Conservation (phyloP, 306 rosid genomes). For the Elaeagnus macrophylla region DNA sequence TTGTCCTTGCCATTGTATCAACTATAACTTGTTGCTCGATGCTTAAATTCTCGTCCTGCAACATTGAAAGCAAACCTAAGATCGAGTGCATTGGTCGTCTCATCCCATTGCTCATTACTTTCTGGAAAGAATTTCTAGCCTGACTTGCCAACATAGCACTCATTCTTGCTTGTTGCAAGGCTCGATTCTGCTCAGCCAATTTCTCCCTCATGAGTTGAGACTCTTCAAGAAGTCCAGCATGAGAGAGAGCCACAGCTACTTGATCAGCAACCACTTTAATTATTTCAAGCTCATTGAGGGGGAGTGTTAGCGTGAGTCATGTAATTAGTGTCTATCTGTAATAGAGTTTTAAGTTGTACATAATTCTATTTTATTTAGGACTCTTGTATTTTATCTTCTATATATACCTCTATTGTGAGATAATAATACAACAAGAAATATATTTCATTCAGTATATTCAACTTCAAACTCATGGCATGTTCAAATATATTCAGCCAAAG, state of each 20-base stretch:
- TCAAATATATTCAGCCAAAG: too few species aligned
- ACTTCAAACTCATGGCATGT: too few species aligned
- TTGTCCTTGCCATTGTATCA: conserved; percentile 78
- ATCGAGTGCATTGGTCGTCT: conserved; percentile 98
- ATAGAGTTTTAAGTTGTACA: too few species aligned
- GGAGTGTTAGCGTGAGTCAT: too few species aligned
- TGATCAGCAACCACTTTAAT: conserved; percentile 98
- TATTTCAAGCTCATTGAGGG: conserved; percentile 89
- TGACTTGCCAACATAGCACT: conserved; percentile 99
- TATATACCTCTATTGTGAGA: too few species aligned
- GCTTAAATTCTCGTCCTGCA: conserved; percentile 62
- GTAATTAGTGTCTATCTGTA: too few species aligned
- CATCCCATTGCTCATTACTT: conserved; percentile 98
- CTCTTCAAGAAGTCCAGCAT: conserved; percentile 98
- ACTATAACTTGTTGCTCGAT: conserved; percentile 69
- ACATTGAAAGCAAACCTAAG: conserved; percentile 80
- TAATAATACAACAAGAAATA: too few species aligned
- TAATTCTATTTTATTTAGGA: too few species aligned
- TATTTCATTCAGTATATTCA: too few species aligned
- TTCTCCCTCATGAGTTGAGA: conserved; percentile 96
- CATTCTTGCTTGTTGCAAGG: conserved; percentile 71
- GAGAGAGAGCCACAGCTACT: conserved; percentile 97
- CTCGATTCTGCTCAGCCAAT: conserved; percentile 93
- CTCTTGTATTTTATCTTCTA: too few species aligned
- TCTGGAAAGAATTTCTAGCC: conserved; percentile 81